Conservation (phyloP, 352 stramenopile genomes). For the Pythium pyrilobum region DNA sequence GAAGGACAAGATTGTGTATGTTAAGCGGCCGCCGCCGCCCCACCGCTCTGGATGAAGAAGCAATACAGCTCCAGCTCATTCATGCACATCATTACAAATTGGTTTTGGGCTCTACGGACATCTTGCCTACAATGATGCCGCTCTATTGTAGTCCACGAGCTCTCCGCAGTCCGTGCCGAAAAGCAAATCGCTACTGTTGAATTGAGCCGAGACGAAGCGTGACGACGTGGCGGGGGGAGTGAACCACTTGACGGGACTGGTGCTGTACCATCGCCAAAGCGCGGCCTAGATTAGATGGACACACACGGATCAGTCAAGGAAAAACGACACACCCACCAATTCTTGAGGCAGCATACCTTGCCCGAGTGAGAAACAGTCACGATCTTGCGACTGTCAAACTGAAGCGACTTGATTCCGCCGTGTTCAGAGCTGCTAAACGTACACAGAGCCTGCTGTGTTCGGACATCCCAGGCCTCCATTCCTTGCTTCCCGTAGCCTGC, state of each 20-base stretch:
- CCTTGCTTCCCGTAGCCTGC: conserved; percentile 75
- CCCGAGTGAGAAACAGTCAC: conserved; percentile 68
- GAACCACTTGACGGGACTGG: conserved; percentile 78
- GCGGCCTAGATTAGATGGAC: conserved; percentile 36
- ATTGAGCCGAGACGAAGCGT: conserved; percentile 63
- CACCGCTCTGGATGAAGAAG: too few relatives aligned
- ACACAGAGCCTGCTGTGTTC: conserved; percentile 80
- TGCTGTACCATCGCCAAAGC: conserved; percentile 80
- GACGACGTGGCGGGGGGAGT: conserved; percentile 37
- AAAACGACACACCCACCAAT: neutral
- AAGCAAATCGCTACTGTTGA: conserved; percentile 69
- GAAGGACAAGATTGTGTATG: conserved; percentile 53
- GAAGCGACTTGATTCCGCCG: conserved; percentile 63
- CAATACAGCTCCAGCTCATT: neutral
- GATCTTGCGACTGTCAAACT: conserved; percentile 87
- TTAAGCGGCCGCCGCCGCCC: conserved; percentile 46
- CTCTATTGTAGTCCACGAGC: conserved; percentile 75
- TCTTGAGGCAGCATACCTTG: conserved; percentile 69
- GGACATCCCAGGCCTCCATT: conserved; percentile 87
- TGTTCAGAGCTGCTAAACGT: conserved; percentile 76
- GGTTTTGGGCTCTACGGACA: too few relatives aligned
- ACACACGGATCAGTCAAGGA: neutral
- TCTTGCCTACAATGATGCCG: conserved; percentile 21
- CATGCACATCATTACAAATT: neutral
- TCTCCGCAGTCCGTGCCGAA: conserved; percentile 71